phyloP scores from a whole-genome alignment of 208 protist species.

The Angomonas ambiguus region DNA sequence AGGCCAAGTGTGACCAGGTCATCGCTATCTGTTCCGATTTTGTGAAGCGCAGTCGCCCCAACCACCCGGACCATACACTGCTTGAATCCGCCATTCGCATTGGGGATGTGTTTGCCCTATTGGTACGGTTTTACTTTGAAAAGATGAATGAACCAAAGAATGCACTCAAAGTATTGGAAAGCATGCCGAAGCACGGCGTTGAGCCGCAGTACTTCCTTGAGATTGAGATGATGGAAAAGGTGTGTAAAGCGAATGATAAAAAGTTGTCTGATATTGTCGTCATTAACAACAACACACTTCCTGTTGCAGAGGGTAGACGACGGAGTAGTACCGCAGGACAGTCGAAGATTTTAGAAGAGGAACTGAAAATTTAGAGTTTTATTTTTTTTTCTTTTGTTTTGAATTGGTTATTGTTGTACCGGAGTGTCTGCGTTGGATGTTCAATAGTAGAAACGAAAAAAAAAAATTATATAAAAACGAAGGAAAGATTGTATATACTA shows the following conservation, averaged over 20 bases:
- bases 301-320: conserved; percentile 1
- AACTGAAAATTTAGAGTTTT: not conserved
- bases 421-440: conserved; percentile 4
- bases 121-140: conserved; percentile 92
- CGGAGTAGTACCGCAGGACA: conserved; percentile 3
- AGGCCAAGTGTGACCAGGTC: conserved; percentile 62
- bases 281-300: conserved; percentile 9
- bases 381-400: conserved; percentile 7
- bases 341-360: not conserved
- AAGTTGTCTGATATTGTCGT: conserved; percentile 41
- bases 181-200: conserved; percentile 89
- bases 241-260: conserved; percentile 82
- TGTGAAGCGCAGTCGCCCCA: conserved; percentile 77
- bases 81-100: conserved; percentile 83
- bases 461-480: too few relatives aligned
- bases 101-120: conserved; percentile 94
- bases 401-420: conserved; percentile 13
- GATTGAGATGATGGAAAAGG: conserved; percentile 70
- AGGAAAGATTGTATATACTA: too few relatives aligned
- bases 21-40: conserved; percentile 84
- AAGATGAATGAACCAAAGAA: conserved; percentile 69
- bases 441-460: not conserved
- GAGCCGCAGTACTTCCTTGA: conserved; percentile 89
- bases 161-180: conserved; percentile 86
- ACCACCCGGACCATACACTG: conserved; percentile 48